Base-by-base conservation (phyloP, 805 yeast species). In the Saccharomycopsis capsularis region DNA sequence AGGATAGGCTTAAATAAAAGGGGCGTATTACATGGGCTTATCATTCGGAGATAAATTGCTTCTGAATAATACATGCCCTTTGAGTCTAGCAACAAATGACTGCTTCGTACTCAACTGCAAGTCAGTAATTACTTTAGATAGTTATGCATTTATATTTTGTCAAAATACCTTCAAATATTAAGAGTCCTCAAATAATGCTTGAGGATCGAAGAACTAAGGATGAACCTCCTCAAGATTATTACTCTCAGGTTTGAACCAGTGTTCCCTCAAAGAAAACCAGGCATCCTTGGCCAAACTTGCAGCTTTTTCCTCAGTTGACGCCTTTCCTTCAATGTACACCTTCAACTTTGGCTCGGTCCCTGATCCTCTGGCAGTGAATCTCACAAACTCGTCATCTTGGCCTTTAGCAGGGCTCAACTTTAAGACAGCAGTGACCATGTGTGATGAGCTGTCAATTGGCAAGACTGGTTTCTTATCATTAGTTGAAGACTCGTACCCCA, bases 331-430 rank as follows among this genome's bases (percentile, higher is more conserved):
- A 30, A 91, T 81, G 65, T 91, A 91, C 0, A 91, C 85, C 63
- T 91, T 91, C 55, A 91, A 69, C 62, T 91, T 91, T 2, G 97
- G 97, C 63, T 91, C 99, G 0, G 99, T 91, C 9, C 99, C 99
- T 2, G 96, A 87, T 0, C 97, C 97, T 46, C 99, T 74, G 44
- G 86, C 80, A 0, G 98, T 90, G 60, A 90, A 81, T 32, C 95
- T 67, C 2, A 87, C 79, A 19, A 55, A 55, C 38, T 70, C 75
- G 2, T 59, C 63, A 4, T 46, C 52, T 6, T 34, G 6, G 6
- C 19, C 45, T 3, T 6, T 5, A 38, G 21, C 27, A n/a, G n/a
- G n/a, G 1, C 16, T 21, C 16, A 48, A 44, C 24, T 53, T 55
- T 21, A 87, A 65, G 22, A 65, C 63, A 1, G 75, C 82, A 0